Base-by-base conservation (phyloP, 2,329 filamentous ascomycete genomes). In the Aspergillus uvarum region DNA sequence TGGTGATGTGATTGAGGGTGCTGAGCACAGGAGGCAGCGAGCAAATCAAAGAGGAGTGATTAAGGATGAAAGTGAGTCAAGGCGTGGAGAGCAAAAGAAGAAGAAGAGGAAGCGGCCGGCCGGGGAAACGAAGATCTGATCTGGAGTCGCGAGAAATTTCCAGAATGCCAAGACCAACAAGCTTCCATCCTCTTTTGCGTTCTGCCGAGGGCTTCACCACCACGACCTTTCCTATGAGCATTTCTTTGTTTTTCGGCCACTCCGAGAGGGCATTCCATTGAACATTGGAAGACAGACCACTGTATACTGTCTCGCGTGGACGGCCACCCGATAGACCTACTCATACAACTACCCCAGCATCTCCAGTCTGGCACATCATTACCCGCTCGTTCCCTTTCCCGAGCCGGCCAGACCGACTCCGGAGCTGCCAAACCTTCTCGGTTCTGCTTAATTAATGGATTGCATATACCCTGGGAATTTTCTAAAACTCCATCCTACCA, bases 161-260 rank as follows among this genome's bases (percentile, higher is more conserved):
- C 74, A 77, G 74, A 77, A 77, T 76, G 74, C 74, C 74, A 77
- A 77, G 74, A 74, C 74, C 66, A 64, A 59, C 57, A 68, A 44
- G 66, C 64, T 70, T 65, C 65, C 59, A 61, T 56, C 48, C 29
- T 54, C 54, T 61, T 54, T 59, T 67, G 51, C 54, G 60, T 56
- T 59, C 67, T 71, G 68, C 74, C 74, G 74, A 76, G 71, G 71
- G 65, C 16, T 16, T 35, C 67, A 68, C 60, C 24, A 16, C 38
- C 38, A 24, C 31, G 12, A 47, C 29, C 35, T 50, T 35, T 12
- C 14, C 38, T 44, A 35, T 12, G 1, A 35, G 38, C 16, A 19
- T 4, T 35, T 44, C 16, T 19, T 44, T 19, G 6, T 8, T 44
- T 44, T 19, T 4, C 38, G 14, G 38, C 19, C 38, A 35, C 14